Evolutionary conservation across 2,329 filamentous ascomycete genomes (phyloP).

Genomic region (Diaporthe amygdali): DNA sequence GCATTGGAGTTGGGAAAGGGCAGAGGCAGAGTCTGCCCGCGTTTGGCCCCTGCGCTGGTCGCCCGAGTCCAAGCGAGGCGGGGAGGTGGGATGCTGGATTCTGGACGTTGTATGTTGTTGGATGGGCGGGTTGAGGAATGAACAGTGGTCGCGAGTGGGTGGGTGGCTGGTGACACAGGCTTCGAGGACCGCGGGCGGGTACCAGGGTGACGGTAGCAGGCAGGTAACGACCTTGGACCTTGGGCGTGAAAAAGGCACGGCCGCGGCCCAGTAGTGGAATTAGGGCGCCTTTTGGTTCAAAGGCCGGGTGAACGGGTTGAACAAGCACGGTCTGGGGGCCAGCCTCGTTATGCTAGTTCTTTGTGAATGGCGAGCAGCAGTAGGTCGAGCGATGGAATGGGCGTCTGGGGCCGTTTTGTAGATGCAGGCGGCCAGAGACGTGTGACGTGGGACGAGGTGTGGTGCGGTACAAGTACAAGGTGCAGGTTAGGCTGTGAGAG

Average conservation of each 20-base stretch:
- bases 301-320: slow-evolving; percentile 6
- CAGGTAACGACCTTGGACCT: neutral
- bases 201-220: slow-evolving; percentile 14
- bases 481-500: neutral
- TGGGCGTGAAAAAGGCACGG: neutral
- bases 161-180: slow-evolving; percentile 7
- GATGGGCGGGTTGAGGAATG: slow-evolving; percentile 1
- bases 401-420: slow-evolving; percentile 18
- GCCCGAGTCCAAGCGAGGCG: neutral
- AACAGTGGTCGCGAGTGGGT: slow-evolving; percentile 5
- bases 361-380: slow-evolving; percentile 2
- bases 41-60: neutral
- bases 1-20: slow-evolving; percentile 17
- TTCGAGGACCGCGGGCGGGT: neutral
- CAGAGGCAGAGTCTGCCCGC: slow-evolving; percentile 2
- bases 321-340: slow-evolving; percentile 13
- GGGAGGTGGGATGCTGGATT: neutral
- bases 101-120: neutral
- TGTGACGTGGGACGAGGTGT: slow-evolving; percentile 9
- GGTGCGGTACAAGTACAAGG: slow-evolving; percentile 6
- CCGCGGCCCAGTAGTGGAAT: neutral
- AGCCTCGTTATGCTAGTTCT: slow-evolving; percentile 12
- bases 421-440: slow-evolving; percentile 10
- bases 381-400: neutral
- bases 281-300: neutral